phyloP scores from a whole-genome alignment of 2,329 filamentous ascomycete species.

The Cladobotryum mycophilum region DNA sequence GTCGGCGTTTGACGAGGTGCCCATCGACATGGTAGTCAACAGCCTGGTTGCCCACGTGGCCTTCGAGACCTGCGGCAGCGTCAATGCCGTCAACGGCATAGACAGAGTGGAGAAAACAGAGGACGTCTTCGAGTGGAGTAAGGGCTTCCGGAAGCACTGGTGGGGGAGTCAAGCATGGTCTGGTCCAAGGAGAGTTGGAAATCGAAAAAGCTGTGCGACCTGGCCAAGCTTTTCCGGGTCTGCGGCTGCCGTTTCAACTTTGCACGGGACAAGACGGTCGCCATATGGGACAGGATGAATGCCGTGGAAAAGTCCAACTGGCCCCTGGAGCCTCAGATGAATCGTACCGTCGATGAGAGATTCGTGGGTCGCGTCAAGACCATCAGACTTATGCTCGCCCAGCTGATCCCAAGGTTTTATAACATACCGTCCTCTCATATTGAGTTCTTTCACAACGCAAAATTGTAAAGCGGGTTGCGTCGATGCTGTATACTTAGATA shows the following conservation, averaged over 20 bases:
- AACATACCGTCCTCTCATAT: too few relatives aligned
- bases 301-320: neutral
- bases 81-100: neutral
- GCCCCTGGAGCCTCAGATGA: neutral
- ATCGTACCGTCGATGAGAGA: too few relatives aligned
- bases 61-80: neutral
- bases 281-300: neutral
- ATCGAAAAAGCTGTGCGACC: neutral
- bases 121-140: neutral
- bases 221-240: neutral
- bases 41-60: neutral
- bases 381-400: too few relatives aligned
- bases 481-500: too few relatives aligned
- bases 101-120: neutral
- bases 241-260: neutral
- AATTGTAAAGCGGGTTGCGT: too few relatives aligned
- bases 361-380: too few relatives aligned
- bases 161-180: neutral
- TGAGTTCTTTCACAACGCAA: too few relatives aligned
- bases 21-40: neutral
- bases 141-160: neutral
- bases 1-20: neutral
- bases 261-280: neutral
- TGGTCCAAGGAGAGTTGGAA: neutral
- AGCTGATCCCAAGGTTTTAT: too few relatives aligned